phyloP scores from a whole-genome alignment of 495 filamentous ascomycete species.

The Penicillium atrosanguineum region DNA sequence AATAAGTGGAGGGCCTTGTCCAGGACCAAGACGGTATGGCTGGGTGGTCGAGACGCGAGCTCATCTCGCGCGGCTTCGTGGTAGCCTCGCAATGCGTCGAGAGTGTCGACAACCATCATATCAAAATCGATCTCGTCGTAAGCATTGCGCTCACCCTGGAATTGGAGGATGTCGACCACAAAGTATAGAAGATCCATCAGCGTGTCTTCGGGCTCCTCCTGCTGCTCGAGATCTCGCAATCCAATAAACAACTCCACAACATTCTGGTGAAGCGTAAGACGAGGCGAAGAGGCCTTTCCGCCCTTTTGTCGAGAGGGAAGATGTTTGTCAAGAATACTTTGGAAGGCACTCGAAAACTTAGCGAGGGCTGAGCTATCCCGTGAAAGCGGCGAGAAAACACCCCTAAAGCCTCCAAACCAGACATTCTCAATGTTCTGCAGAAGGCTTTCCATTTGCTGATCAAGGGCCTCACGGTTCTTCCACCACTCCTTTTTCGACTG shows the following conservation, averaged over 20 bases:
- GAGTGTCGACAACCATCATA: conserved; percentile 77
- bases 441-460: conserved; percentile 71
- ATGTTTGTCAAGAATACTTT: conserved; percentile 79
- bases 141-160: conserved; percentile 92
- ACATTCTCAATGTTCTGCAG: conserved; percentile 82
- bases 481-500: conserved; percentile 80
- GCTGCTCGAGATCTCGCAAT: conserved; percentile 66
- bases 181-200: conserved; percentile 91
- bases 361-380: conserved; percentile 60
- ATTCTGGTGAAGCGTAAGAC: conserved; percentile 66
- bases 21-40: conserved; percentile 87
- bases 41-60: conserved; percentile 59
- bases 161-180: conserved; percentile 93
- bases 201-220: conserved; percentile 77
- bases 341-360: conserved; percentile 72
- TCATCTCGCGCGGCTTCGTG: conserved; percentile 56
- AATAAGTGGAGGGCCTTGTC: conserved; percentile 88
- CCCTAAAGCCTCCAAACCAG: conserved; percentile 93
- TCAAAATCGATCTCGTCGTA: conserved; percentile 99
- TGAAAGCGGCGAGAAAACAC: conserved; percentile 76
- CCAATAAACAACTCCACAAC: conserved; percentile 87
- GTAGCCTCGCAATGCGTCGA: conserved; percentile 76
- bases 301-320: conserved; percentile 79
- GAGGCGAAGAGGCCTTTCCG: conserved; percentile 47
- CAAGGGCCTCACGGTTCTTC: conserved; percentile 75